Conservation (phyloP, 805 yeast species). For the Saccharomycopsis malanga region DNA sequence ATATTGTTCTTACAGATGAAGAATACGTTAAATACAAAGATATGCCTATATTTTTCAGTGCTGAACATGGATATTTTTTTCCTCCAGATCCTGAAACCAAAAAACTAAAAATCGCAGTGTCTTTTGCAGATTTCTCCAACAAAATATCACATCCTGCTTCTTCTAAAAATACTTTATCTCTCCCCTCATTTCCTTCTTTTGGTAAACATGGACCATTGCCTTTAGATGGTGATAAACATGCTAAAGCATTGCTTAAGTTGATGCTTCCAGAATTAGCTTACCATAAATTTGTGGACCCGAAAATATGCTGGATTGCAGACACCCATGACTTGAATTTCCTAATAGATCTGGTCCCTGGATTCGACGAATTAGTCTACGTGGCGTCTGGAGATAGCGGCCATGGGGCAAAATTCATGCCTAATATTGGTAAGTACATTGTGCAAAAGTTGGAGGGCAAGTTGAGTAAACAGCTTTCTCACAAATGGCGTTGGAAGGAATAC, state of each 20-base stretch:
- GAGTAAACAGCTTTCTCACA: conserved; percentile 23
- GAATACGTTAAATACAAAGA: conserved; percentile 32
- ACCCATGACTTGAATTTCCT: conserved; percentile 36
- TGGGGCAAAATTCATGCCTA: conserved; percentile 41
- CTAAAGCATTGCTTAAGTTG: conserved; percentile 27
- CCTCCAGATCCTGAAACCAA: conserved; percentile 38
- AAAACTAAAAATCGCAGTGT: conserved; percentile 31
- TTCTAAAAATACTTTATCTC: conserved; percentile 24
- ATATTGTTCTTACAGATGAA: conserved; percentile 31
- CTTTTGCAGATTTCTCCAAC: conserved; percentile 28
- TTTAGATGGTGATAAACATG: background rate
- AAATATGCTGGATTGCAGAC: conserved; percentile 38
- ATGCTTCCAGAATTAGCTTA: conserved; percentile 36
- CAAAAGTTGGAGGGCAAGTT: conserved; percentile 30
- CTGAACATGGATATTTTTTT: conserved; percentile 39
- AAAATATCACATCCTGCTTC: conserved; percentile 21
- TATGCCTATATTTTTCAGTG: conserved; percentile 38
- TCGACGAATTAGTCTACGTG: conserved; percentile 28
- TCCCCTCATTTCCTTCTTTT: conserved; percentile 31
- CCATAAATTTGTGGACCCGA: conserved; percentile 31
- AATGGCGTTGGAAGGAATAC: conserved; percentile 31
- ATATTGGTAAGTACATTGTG: conserved; percentile 37
- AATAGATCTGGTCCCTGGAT: conserved; percentile 34
- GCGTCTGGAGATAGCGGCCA: conserved; percentile 46
- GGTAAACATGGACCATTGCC: background rate